Conservation (phyloP, 2,329 filamentous ascomycete species). For the Pyricularia pennisetigena region DNA sequence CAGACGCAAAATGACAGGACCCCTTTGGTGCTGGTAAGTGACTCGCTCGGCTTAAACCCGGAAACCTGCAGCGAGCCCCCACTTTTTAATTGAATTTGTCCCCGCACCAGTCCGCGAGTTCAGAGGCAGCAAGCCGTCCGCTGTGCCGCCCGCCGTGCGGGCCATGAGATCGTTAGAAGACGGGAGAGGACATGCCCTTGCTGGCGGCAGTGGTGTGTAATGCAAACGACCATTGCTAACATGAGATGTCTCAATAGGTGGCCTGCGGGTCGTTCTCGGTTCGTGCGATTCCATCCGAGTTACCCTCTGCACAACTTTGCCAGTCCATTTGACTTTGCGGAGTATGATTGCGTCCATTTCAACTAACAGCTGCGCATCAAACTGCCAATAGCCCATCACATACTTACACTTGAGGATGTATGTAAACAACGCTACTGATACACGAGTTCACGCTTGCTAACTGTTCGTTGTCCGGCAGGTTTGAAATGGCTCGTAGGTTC, state of each 20-base stretch:
- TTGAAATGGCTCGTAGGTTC: conserved; percentile 6
- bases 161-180: background rate
- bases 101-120: background rate
- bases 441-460: background rate
- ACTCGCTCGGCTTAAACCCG: background rate
- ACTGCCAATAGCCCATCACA: conserved; percentile 1
- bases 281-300: background rate
- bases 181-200: background rate
- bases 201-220: background rate
- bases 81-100: background rate
- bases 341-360: background rate
- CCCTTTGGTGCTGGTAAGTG: conserved; percentile 4
- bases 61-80: background rate
- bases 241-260: background rate
- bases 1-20: conserved; percentile 6
- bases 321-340: background rate
- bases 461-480: background rate
- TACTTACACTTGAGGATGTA: conserved; percentile 5
- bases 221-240: background rate
- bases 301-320: background rate
- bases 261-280: conserved; percentile 5
- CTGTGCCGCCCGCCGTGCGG: background rate
- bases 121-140: background rate
- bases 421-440: background rate
- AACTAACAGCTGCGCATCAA: background rate